phyloP scores from a whole-genome alignment of 179 eudicot species.

The Beta lomatogona region DNA sequence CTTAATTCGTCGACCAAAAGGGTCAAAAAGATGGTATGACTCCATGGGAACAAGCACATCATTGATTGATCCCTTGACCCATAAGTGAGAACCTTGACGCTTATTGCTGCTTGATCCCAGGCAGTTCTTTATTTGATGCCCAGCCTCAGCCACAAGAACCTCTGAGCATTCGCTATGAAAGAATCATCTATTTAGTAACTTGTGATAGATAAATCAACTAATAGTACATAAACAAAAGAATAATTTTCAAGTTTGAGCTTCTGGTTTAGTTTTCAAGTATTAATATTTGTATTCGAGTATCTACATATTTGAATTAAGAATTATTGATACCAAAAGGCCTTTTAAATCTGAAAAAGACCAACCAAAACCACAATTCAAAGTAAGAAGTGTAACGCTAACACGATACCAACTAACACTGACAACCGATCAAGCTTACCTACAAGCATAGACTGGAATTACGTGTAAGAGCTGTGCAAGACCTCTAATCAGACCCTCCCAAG shows the following conservation, averaged over 20 bases:
- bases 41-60: slow-evolving; percentile 81
- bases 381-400: background rate
- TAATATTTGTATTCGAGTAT: background rate
- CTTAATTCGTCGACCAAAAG: slow-evolving; percentile 77
- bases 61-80: slow-evolving; percentile 86
- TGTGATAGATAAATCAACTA: background rate
- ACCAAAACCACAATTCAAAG: background rate
- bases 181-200: slow-evolving; percentile 2
- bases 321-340: background rate
- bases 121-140: slow-evolving; percentile 73
- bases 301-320: background rate
- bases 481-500: slow-evolving; percentile 78
- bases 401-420: too few species aligned
- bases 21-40: slow-evolving; percentile 86
- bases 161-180: slow-evolving; percentile 76
- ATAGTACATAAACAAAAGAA: background rate
- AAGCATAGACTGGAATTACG: slow-evolving; percentile 77
- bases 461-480: slow-evolving; percentile 92
- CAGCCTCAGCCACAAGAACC: slow-evolving; percentile 59
- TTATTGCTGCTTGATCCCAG: slow-evolving; percentile 51
- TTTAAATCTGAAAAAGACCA: background rate
- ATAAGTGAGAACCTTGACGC: slow-evolving; percentile 73
- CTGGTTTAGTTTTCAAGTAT: background rate
- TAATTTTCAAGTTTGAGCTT: background rate
- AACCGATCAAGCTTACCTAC: slow-evolving; percentile 57